Conservation (phyloP, 257 asterid species). For the Vinca minor region DNA sequence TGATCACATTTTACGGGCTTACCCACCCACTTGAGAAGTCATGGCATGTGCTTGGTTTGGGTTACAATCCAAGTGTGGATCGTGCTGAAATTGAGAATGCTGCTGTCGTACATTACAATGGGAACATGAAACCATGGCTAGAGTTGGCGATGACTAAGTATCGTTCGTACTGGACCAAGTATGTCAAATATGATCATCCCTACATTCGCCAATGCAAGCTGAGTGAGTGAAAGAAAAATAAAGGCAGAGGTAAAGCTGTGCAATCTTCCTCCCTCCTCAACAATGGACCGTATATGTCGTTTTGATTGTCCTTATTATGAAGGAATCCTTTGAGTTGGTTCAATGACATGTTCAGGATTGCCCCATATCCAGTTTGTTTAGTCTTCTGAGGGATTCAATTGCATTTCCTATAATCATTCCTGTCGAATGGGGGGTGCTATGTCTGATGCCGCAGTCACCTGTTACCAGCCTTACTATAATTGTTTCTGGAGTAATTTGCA, state of each 20-base stretch:
- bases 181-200: slow-evolving; percentile 75
- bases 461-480: slow-evolving; percentile 14
- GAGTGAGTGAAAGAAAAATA: slow-evolving; percentile 39
- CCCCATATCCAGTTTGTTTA: slow-evolving; percentile 18
- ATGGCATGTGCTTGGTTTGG: slow-evolving; percentile 97
- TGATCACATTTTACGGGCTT: slow-evolving; percentile 86
- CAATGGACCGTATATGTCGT: slow-evolving; percentile 13
- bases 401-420: slow-evolving; percentile 24
- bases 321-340: slow-evolving; percentile 8
- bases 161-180: slow-evolving; percentile 80
- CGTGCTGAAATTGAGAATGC: slow-evolving; percentile 77
- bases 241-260: slow-evolving; percentile 19
- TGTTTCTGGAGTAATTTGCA: slow-evolving; percentile 12
- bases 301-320: background rate
- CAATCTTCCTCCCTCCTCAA: slow-evolving; percentile 13
- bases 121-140: slow-evolving; percentile 98
- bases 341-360: slow-evolving; percentile 1
- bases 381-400: slow-evolving; percentile 27
- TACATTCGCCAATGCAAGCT: slow-evolving; percentile 64
- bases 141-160: slow-evolving; percentile 95
- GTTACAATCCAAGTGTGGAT: slow-evolving; percentile 86
- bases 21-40: slow-evolving; percentile 91
- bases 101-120: slow-evolving; percentile 89
- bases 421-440: slow-evolving; percentile 16
- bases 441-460: slow-evolving; percentile 18